Base-by-base conservation (phyloP, 345 rosid genomes). In the Sisymbrium irio region DNA sequence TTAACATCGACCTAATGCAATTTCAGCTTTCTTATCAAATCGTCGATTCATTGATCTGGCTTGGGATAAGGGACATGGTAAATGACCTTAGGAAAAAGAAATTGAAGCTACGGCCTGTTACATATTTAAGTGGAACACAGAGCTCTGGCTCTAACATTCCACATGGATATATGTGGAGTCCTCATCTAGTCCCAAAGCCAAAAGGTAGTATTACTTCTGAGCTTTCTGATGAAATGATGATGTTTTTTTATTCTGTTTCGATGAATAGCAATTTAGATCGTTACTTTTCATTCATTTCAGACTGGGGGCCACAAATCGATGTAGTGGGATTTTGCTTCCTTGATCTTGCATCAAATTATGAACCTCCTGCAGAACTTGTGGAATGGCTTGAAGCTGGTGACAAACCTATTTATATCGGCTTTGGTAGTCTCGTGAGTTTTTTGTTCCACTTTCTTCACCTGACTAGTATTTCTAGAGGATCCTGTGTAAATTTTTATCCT, bases 291-390 rank as follows among this genome's bases (percentile, higher is more conserved):
- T 39, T 56, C 41, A 39, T 67, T 77, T 78, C 87, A 96, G 98
- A 96, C 67, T 96, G 99, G 99, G 99, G 99, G 39, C 87, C 89
- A 37, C 94, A 90, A 71, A 77, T 92, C 69, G 99, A 96, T 65
- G 99, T 96, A 40, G 97, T 96, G 36, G 99, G 99, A 30, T 96
- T 92, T 82, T 96, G 92, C 86, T 96, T 92, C 79, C 99, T 96
- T 79, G 97, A 96, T 86, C 98, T 96, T 45, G 96, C 98, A 57
- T 85, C 98, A 71, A 92, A 92, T 67, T 96, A 90, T 86, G 95
- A 86, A 76, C 99, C 99, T 79, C 99, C 99, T 1, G 88, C 85
- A 73, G 80, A 82, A 39, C 94, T 96, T 61, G 81, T 88, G 66
- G 76, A 85, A 81, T 92, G 98, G 99, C 96, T 96, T 76, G 82